Conservation (phyloP, 176 grass and related monocot genomes). For the Dendrocalamus sinicus region DNA sequence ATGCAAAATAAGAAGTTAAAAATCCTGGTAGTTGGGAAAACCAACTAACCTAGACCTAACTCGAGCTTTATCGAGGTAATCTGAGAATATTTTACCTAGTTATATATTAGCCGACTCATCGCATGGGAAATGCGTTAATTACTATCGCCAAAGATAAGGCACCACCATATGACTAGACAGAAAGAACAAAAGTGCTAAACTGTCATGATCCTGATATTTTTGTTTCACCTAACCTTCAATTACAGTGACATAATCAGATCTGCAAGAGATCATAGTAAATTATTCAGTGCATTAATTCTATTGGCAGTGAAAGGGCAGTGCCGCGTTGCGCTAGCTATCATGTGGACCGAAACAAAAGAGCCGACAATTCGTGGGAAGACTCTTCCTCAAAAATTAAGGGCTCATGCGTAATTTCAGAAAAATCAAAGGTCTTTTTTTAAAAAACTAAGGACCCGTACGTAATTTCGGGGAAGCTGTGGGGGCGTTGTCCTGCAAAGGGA, state of each 20-base stretch:
- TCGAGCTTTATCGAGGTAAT: conserved; percentile 10
- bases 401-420: no score
- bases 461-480: no score
- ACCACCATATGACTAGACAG: neutral
- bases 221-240: conserved; percentile 15
- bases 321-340: no score
- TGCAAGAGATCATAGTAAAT: no score
- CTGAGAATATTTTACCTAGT: neutral
- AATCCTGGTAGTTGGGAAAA: conserved; percentile 2
- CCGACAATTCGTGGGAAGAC: no score
- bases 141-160: neutral
- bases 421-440: no score
- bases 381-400: no score
- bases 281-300: no score
- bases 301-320: no score
- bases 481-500: no score
- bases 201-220: neutral
- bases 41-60: conserved; percentile 28
- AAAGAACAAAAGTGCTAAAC: neutral
- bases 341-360: no score
- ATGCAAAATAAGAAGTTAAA: neutral
- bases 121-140: neutral
- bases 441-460: no score
- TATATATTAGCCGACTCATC: neutral
- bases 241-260: neutral